phyloP scores from a whole-genome alignment of 1,139 yeast genomes.

The Saccharomycopsis hybrid region DNA sequence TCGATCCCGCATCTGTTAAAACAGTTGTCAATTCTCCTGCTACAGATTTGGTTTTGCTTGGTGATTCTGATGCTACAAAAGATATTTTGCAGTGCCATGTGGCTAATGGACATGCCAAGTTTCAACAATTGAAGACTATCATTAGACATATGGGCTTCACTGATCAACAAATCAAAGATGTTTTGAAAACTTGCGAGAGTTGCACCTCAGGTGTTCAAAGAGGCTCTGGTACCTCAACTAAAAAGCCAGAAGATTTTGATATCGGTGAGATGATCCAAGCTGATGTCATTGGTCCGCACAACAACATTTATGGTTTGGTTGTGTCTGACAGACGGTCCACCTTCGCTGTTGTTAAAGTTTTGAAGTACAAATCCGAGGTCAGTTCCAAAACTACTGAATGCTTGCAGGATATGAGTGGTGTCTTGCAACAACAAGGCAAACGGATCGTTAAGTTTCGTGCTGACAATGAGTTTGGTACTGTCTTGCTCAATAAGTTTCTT shows the following conservation, averaged over 20 bases:
- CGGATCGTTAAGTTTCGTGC: background rate
- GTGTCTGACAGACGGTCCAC: background rate
- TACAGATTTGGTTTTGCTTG: background rate
- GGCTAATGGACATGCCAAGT: background rate
- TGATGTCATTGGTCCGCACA: slow-evolving; percentile 2
- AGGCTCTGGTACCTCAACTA: background rate
- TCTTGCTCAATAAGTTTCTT: background rate
- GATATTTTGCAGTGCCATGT: background rate
- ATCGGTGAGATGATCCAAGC: slow-evolving; percentile 4
- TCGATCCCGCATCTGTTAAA: background rate
- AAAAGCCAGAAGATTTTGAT: background rate
- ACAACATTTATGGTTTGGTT: background rate
- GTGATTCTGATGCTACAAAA: background rate
- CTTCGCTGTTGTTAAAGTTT: background rate
- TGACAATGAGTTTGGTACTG: background rate
- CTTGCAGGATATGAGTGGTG: background rate
- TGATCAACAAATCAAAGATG: background rate
- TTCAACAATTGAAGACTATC: background rate
- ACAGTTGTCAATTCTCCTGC: background rate
- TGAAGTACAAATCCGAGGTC: background rate
- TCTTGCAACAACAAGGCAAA: background rate
- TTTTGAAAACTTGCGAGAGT: background rate
- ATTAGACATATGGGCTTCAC: background rate
- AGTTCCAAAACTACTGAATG: background rate
- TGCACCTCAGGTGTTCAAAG: background rate